phyloP scores from a whole-genome alignment of 768 basidiomycete genomes.

The Ramaria sp. region DNA sequence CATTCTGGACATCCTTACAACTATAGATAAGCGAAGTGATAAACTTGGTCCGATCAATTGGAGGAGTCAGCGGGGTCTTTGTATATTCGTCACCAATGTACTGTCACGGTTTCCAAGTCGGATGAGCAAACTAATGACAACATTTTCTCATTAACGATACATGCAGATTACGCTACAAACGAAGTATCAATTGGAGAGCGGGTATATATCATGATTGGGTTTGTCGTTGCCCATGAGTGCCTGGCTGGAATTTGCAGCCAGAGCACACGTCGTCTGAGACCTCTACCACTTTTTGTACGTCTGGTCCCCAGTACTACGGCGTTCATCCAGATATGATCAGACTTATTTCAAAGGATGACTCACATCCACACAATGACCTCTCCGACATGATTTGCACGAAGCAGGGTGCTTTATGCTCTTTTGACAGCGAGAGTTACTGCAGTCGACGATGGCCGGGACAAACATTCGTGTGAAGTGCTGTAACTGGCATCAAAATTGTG shows the following conservation, averaged over 20 bases:
- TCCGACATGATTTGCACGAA: neutral
- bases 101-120: too few relatives aligned
- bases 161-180: neutral
- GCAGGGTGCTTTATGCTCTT: constrained; percentile 30
- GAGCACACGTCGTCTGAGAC: neutral
- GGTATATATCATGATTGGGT: neutral
- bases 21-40: too few relatives aligned
- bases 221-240: neutral
- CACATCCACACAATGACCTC: neutral
- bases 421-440: constrained; percentile 53
- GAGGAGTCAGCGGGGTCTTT: too few relatives aligned
- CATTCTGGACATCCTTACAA: too few relatives aligned
- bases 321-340: neutral
- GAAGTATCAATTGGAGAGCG: neutral
- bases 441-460: constrained; percentile 66
- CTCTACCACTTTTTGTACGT: neutral
- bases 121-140: too few relatives aligned
- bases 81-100: too few relatives aligned
- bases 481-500: neutral
- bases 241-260: constrained; percentile 1
- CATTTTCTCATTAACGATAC: neutral
- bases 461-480: constrained; percentile 76
- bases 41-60: too few relatives aligned
- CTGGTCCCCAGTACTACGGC: neutral
- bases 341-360: neutral